Conservation (phyloP, 2,329 filamentous ascomycete genomes). For the Blastomyces emzantsi region DNA sequence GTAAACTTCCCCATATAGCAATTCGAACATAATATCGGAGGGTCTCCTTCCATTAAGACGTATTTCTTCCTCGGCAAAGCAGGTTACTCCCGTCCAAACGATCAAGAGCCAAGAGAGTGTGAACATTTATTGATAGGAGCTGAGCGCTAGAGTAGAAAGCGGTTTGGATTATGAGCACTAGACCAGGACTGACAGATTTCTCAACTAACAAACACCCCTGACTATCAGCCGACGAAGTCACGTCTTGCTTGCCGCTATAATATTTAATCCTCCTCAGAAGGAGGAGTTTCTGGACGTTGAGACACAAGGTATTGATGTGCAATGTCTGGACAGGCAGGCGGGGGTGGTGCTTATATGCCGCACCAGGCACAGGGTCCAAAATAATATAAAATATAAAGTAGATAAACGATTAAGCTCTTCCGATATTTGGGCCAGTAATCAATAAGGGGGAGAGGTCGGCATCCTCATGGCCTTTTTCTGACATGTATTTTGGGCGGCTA, state of each 20-base stretch:
- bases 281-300: neutral
- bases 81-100: neutral
- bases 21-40: neutral
- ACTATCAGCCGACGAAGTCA: neutral
- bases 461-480: neutral
- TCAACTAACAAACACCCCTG: neutral
- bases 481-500: slow-evolving; percentile 3
- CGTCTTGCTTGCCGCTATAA: neutral
- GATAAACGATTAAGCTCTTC: neutral
- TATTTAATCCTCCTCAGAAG: neutral
- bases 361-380: neutral
- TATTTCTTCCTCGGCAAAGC: neutral
- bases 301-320: neutral
- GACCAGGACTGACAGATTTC: neutral
- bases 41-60: neutral
- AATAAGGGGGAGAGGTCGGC: neutral
- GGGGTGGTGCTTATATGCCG: neutral
- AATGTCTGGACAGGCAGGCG: neutral
- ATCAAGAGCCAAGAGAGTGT: neutral
- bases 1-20: too few species aligned
- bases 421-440: neutral
- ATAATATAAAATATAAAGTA: neutral
- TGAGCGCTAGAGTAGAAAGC: neutral
- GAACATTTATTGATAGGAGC: neutral
- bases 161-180: neutral